These are phyloP conservation scores for Podaxis sp. DNA, from an alignment of 768 basidiomycete species.

Conservation along the genomic window DNA sequence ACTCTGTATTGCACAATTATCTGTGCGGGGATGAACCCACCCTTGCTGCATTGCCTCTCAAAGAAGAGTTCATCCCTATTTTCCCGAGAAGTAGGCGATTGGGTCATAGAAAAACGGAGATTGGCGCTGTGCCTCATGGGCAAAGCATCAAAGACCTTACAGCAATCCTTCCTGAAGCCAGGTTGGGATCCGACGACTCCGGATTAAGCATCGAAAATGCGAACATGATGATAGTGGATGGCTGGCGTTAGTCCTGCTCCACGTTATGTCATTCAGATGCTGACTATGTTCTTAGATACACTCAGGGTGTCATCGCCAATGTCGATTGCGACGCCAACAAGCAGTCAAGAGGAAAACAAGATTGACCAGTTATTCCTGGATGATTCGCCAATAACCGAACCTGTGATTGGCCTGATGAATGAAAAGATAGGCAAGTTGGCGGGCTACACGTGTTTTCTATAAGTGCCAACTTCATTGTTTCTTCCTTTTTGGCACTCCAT, in stretches of 20 bases:
- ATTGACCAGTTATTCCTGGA: slow-evolving; percentile 52
- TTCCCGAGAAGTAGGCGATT: slow-evolving; percentile 39
- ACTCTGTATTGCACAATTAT: slow-evolving; percentile 25
- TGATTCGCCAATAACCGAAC: slow-evolving; percentile 49
- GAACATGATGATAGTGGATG: slow-evolving; percentile 60
- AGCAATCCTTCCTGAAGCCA: slow-evolving; percentile 10
- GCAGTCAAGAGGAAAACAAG: slow-evolving; percentile 44
- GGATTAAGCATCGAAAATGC: slow-evolving; percentile 44
- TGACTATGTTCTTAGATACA: slow-evolving; percentile 3
- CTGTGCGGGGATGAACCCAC: slow-evolving; percentile 16
- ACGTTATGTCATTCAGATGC: neutral
- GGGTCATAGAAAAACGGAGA: slow-evolving; percentile 16
- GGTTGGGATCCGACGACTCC: slow-evolving; percentile 27
- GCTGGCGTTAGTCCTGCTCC: slow-evolving; percentile 53
- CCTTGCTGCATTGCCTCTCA: slow-evolving; percentile 3
- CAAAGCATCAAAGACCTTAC: slow-evolving; percentile 15
- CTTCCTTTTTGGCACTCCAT: neutral
- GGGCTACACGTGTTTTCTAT: neutral
- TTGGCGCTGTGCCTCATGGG: neutral
- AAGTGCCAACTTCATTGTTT: neutral
- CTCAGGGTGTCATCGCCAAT: slow-evolving; percentile 11
- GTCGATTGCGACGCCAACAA: slow-evolving; percentile 23
- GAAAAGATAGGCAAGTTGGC: slow-evolving; percentile 48
- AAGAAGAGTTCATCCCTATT: slow-evolving; percentile 32
- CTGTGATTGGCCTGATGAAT: slow-evolving; percentile 37